These are phyloP conservation scores for Pezicula carpinea DNA, from an alignment of 2,329 filamentous ascomycete species.

Conservation along the genomic window DNA sequence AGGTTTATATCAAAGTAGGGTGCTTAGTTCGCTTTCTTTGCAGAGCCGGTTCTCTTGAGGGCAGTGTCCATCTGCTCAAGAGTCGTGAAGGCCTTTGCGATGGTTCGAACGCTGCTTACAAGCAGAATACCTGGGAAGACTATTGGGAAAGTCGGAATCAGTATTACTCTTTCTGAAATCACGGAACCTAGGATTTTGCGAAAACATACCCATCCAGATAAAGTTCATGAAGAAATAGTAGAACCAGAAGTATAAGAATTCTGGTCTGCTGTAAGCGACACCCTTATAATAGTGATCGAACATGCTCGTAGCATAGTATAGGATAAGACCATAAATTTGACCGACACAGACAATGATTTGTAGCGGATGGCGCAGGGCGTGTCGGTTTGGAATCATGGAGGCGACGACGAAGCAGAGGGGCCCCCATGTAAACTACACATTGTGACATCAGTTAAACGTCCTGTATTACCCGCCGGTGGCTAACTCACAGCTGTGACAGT, in stretches of 20 bases:
- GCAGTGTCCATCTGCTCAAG: slow-evolving; percentile 22
- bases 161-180: neutral
- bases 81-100: slow-evolving; percentile 31
- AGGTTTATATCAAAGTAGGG: neutral
- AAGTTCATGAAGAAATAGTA: slow-evolving; percentile 60
- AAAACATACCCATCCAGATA: slow-evolving; percentile 55
- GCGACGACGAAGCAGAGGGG: slow-evolving; percentile 51
- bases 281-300: slow-evolving; percentile 43
- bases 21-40: slow-evolving; percentile 1
- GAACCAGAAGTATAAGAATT: slow-evolving; percentile 57
- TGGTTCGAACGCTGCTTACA: slow-evolving; percentile 31
- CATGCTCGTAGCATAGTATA: slow-evolving; percentile 59
- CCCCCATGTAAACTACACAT: slow-evolving; percentile 47
- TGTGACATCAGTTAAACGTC: neutral
- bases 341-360: slow-evolving; percentile 37
- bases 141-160: slow-evolving; percentile 18
- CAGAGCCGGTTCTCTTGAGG: neutral
- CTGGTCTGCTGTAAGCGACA: slow-evolving; percentile 51
- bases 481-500: slow-evolving; percentile 41
- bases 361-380: slow-evolving; percentile 43
- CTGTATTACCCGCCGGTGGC: too few relatives aligned
- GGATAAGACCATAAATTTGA: slow-evolving; percentile 47
- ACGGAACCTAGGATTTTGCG: slow-evolving; percentile 36
- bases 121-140: slow-evolving; percentile 21
- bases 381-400: slow-evolving; percentile 38